A percentile compares a stretch with the other conserved stretches of the same genome.
Evolutionary conservation across 768 basidiomycete species (phyloP).

Genomic region (Astraeus odoratus): DNA sequence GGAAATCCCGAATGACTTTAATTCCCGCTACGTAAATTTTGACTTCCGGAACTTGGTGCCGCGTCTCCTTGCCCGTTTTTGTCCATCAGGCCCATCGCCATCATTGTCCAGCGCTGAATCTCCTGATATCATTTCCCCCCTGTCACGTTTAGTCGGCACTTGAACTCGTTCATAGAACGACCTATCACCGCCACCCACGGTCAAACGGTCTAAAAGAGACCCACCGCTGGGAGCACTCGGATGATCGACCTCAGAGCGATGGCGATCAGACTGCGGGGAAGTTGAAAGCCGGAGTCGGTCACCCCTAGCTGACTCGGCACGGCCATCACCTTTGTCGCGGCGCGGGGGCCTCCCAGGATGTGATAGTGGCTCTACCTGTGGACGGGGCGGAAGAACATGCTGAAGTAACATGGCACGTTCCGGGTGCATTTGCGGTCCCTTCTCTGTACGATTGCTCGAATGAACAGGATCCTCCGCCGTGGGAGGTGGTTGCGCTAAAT

Average conservation of each 20-base stretch:
- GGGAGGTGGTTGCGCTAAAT: conserved; percentile 1
- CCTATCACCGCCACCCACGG: conserved; percentile 16
- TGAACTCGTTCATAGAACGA: conserved; percentile 35
- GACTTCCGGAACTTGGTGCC: conserved; percentile 15
- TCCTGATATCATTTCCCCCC: conserved; percentile 20
- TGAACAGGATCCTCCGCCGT: conserved; percentile 5
- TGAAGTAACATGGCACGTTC: conserved; percentile 27
- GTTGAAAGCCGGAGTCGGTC: conserved; percentile 1
- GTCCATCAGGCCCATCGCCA: conserved; percentile 17
- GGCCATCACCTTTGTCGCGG: conserved; percentile 17
- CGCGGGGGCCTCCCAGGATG: conserved; percentile 13
- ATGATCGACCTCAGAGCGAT: conserved; percentile 7
- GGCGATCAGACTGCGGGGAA: conserved; percentile 13
- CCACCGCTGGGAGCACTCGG: conserved; percentile 17
- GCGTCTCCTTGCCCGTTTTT: conserved; percentile 19
- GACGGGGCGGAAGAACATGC: conserved; percentile 24
- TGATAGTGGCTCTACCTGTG: conserved; percentile 9
- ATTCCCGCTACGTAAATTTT: conserved; percentile 9
- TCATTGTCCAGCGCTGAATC: conserved; percentile 12
- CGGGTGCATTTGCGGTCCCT: conserved; percentile 20
- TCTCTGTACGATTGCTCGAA: conserved; percentile 7
- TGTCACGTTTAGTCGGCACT: conserved; percentile 25
- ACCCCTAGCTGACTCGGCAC: conserved; percentile 10
- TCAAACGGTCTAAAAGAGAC: conserved; percentile 35
- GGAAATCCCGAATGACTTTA: too few species aligned